Conservation (phyloP, 805 yeast genomes). For the Kazachstania viticola region DNA sequence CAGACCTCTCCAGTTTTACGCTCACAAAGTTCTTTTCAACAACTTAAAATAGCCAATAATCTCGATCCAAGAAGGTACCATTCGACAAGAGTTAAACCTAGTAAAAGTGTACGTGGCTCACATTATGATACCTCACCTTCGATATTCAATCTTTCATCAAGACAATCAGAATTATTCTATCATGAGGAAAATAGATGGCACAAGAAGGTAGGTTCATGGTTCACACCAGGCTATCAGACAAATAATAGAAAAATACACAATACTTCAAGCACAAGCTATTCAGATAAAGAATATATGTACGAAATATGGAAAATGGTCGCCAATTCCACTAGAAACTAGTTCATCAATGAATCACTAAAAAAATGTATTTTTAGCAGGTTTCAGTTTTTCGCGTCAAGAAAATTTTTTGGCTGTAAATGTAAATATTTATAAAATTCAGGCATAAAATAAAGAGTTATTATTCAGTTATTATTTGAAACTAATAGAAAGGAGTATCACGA, state of each 20-base stretch:
- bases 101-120: background rate
- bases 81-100: slow-evolving; percentile 7
- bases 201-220: slow-evolving; percentile 24
- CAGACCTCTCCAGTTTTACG: slow-evolving; percentile 14
- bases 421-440: too few species aligned
- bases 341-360: too few species aligned
- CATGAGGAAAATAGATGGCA: slow-evolving; percentile 27
- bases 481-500: too few species aligned
- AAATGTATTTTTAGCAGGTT: too few species aligned
- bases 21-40: slow-evolving; percentile 10
- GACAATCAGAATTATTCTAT: slow-evolving; percentile 18
- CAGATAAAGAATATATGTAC: slow-evolving; percentile 21
- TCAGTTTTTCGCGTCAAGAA: too few species aligned
- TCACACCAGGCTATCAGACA: slow-evolving; percentile 9
- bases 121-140: slow-evolving; percentile 3
- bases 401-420: too few species aligned
- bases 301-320: slow-evolving; percentile 27
- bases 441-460: background rate
- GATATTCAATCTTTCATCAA: slow-evolving; percentile 12
- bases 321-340: slow-evolving; percentile 18
- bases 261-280: slow-evolving; percentile 8
- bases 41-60: background rate
- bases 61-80: slow-evolving; percentile 8
- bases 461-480: background rate
- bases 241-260: slow-evolving; percentile 5